Percentiles rank a stretch among this genome's conserved stretches.
These are phyloP conservation scores for Ramaria rubella DNA, from an alignment of 768 basidiomycete genomes.

Conservation along the genomic window DNA sequence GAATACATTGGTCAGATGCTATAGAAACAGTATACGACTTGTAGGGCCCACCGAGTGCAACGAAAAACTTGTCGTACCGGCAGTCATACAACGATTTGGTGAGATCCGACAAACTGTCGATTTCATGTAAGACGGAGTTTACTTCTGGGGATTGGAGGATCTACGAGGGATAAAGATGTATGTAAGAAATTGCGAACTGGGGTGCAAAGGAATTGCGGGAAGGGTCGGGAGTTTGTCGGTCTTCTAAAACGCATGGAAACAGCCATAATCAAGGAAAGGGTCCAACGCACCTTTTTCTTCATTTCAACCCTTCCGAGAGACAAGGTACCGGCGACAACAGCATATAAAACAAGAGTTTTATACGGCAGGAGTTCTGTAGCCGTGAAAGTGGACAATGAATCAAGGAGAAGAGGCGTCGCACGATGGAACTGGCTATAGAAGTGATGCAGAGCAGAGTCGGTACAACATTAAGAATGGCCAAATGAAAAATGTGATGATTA, in stretches of 20 bases:
- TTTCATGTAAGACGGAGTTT: slow-evolving; percentile 71
- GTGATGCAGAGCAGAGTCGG: not conserved
- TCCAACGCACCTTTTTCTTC: slow-evolving; percentile 71
- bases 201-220: not conserved
- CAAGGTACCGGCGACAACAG: slow-evolving; percentile 73
- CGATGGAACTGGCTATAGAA: slow-evolving; percentile 89
- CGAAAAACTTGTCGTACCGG: slow-evolving; percentile 92
- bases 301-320: slow-evolving; percentile 76
- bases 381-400: slow-evolving; percentile 91
- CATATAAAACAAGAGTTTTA: slow-evolving; percentile 83
- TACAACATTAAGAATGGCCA: not conserved
- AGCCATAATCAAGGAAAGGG: not conserved
- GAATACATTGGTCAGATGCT: too few relatives aligned
- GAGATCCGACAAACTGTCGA: slow-evolving; percentile 76
- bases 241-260: too few relatives aligned
- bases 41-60: slow-evolving; percentile 61
- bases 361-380: slow-evolving; percentile 85
- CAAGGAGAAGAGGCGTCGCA: slow-evolving; percentile 78
- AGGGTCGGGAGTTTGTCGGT: too few relatives aligned
- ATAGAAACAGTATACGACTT: not conserved
- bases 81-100: slow-evolving; percentile 87
- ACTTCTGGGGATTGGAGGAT: slow-evolving; percentile 86
- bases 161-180: slow-evolving; percentile 34
- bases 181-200: not conserved
- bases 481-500: not conserved